Evolutionary conservation across 2,329 filamentous ascomycete genomes (phyloP), one percentile per base, ranked within the genome.

Genomic region (Mycosphaerella sp.): DNA sequence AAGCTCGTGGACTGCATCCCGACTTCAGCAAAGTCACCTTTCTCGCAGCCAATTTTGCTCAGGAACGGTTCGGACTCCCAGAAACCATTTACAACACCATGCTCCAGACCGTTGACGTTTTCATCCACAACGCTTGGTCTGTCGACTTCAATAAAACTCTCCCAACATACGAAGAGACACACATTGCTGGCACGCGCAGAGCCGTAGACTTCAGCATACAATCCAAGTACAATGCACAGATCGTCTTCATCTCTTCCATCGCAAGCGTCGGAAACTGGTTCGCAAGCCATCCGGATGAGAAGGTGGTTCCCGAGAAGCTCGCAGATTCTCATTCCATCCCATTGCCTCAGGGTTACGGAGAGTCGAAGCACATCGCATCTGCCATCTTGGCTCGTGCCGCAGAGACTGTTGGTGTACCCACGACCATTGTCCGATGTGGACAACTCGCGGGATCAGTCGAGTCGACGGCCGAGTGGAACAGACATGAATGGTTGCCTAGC

Each of bases 401-500:
- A n/a, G n/a, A n/a, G n/a, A n/a, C n/a, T n/a, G n/a, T n/a, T 2
- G 61, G 59, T 2, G 51, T 62, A 2, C 52, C 58, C 2, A 43
- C 49, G 14, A 60, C 61, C 1, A 53, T 64, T 9, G 52, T 64
- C 16, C 50, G 64, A 8, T 52, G 59, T 14, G 62, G 64, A 1
- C 64, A 66, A 47, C 52, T 65, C 3, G 57, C 57, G 27, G 63
- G 64, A 3, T 61, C 63, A 17, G 47, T 36, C n/a, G 35, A 18
- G n/a, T 40, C 36, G 12, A 47, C 39, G 9, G 68, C 67, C 1
- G 32, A 65, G 4, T 75, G 71, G 73, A 73, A 71, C 41, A 60
- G 59, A 6, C 57, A 64, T 6, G 73, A 75, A 59, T 74, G 71
- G 66, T 62, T 75, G 2, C 68, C 71, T 2, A 71, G 64, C 58